These are phyloP conservation scores for Backusella psychrophila DNA, from an alignment of 192 early-diverging fungal species.

Conservation along the genomic window DNA sequence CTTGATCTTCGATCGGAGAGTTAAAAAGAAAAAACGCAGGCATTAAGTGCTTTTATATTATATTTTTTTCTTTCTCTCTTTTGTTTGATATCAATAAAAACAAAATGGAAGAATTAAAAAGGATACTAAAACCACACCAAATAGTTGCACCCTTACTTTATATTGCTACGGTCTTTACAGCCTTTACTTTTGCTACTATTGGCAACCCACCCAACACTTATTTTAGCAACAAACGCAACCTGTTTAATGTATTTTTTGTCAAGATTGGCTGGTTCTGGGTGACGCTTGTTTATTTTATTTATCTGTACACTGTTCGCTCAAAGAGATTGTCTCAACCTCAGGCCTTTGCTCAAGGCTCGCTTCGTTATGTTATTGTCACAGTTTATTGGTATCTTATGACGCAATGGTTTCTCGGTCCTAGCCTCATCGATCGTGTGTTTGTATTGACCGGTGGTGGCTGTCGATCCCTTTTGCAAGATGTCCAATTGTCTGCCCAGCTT, in stretches of 20 bases:
- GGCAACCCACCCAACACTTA: conserved; percentile 24
- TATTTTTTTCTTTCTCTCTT: neutral
- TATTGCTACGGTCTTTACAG: conserved; percentile 9
- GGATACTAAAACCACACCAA: conserved; percentile 27
- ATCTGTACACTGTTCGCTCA: conserved; percentile 40
- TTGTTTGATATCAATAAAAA: neutral
- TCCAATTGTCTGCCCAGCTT: conserved; percentile 3
- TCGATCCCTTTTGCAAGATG: conserved; percentile 26
- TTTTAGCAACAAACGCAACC: conserved; percentile 71
- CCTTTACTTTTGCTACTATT: conserved; percentile 8
- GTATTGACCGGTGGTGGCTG: conserved; percentile 69
- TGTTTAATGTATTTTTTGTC: conserved; percentile 75
- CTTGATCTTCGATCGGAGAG: neutral
- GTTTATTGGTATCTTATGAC: conserved; percentile 84
- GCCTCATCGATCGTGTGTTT: conserved; percentile 78
- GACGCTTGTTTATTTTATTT: conserved; percentile 52
- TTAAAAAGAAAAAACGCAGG: neutral
- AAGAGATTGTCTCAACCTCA: conserved; percentile 25
- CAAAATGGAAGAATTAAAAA: neutral
- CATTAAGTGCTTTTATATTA: neutral
- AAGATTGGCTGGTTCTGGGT: conserved; percentile 93
- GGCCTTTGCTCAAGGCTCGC: conserved; percentile 17
- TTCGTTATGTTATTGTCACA: conserved; percentile 63
- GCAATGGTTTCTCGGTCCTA: conserved; percentile 84
- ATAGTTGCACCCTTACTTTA: conserved; percentile 9